Evolutionary conservation across 768 basidiomycete species (phyloP).

Genomic region (Agrocybe chaxingu): DNA sequence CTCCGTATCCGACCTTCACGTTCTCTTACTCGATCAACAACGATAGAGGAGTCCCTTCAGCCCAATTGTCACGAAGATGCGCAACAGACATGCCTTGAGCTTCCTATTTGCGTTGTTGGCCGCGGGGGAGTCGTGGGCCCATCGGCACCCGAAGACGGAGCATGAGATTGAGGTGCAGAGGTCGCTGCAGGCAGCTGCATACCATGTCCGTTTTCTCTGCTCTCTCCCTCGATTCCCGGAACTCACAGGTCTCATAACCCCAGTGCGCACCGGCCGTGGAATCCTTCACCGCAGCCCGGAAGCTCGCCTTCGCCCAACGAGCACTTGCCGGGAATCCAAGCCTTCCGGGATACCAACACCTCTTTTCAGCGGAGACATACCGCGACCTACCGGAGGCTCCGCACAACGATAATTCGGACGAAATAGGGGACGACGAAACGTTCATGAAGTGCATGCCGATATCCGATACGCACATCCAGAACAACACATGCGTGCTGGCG

Average conservation of each 20-base stretch:
- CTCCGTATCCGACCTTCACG: not conserved
- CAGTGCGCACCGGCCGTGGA: constrained; percentile 54
- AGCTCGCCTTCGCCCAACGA: constrained; percentile 45
- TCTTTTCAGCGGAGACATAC: constrained; percentile 39
- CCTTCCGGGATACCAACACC: constrained; percentile 24
- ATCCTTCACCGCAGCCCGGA: constrained; percentile 46
- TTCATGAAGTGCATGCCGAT: constrained; percentile 44
- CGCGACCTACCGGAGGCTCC: constrained; percentile 25
- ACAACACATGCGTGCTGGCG: constrained; percentile 52
- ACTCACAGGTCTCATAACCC: not conserved
- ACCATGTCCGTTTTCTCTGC: constrained; percentile 34
- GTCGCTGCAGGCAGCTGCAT: constrained; percentile 48
- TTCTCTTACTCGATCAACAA: not conserved
- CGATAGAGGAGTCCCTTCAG: not conserved
- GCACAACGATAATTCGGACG: constrained; percentile 11
- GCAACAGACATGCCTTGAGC: constrained; percentile 1
- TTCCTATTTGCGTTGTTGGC: constrained; percentile 18
- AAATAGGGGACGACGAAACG: constrained; percentile 24
- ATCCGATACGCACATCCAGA: constrained; percentile 46
- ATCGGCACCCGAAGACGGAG: constrained; percentile 40
- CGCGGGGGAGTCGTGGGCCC: constrained; percentile 27
- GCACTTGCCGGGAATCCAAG: constrained; percentile 17
- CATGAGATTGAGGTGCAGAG: constrained; percentile 47
- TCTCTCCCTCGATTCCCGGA: not conserved
- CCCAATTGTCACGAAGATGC: constrained; percentile 6